Conservation (phyloP, 1,139 yeast genomes). For the Zygoascus hellenicus region DNA sequence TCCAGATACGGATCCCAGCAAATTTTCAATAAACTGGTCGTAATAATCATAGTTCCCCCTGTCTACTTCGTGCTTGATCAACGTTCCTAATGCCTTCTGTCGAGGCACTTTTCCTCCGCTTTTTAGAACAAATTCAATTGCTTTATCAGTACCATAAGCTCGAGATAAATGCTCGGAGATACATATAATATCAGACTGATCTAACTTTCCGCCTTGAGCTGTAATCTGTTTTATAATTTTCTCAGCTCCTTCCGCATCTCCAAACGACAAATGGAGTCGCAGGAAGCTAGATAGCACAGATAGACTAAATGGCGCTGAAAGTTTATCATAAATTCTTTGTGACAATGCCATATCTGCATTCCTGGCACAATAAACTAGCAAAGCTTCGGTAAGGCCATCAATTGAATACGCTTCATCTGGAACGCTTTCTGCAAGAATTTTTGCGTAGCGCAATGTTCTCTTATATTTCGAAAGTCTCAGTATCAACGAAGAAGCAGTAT, state of each 20-base stretch:
- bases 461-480: slow-evolving; percentile 21
- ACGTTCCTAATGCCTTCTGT: slow-evolving; percentile 2
- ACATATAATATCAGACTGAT: slow-evolving; percentile 6
- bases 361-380: slow-evolving; percentile 24
- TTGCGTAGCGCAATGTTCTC: slow-evolving; percentile 18
- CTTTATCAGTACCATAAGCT: slow-evolving; percentile 5
- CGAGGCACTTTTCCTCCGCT: not conserved
- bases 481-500: slow-evolving; percentile 20
- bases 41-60: not conserved
- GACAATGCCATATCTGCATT: slow-evolving; percentile 22
- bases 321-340: slow-evolving; percentile 18
- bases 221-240: slow-evolving; percentile 34
- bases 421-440: slow-evolving; percentile 25
- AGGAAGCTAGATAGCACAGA: slow-evolving; percentile 36
- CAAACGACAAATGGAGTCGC: slow-evolving; percentile 36
- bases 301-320: slow-evolving; percentile 24
- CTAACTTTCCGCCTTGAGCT: slow-evolving; percentile 11
- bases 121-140: slow-evolving; percentile 3
- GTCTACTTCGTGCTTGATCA: slow-evolving; percentile 3
- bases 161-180: slow-evolving; percentile 1
- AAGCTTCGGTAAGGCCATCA: slow-evolving; percentile 26
- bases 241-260: slow-evolving; percentile 40
- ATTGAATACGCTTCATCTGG: slow-evolving; percentile 23
- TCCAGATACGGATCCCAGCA: slow-evolving; percentile 2
- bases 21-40: slow-evolving; percentile 1